These are phyloP conservation scores for Paramecium sexaurelia DNA, from an alignment of 73 alveolate genomes.

Conservation along the genomic window DNA sequence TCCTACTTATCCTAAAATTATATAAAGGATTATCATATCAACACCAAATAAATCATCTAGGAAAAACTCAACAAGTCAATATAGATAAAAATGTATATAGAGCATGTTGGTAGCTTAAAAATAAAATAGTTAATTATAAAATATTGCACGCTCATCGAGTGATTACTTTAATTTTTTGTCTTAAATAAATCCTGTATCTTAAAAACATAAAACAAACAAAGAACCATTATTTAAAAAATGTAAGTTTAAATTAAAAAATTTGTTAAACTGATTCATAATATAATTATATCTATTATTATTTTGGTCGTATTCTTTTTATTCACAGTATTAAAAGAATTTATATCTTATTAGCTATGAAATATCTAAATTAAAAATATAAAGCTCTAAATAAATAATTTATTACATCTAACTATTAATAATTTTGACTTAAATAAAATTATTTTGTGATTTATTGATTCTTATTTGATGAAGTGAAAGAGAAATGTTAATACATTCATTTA, in stretches of 20 bases:
- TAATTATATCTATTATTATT: not conserved
- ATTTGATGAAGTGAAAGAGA: too few relatives aligned
- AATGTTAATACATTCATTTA: too few relatives aligned
- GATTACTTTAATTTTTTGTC: not conserved
- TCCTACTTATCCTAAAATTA: not conserved
- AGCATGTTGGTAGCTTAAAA: not conserved
- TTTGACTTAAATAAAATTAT: too few relatives aligned
- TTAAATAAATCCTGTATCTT: not conserved
- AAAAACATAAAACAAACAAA: not conserved
- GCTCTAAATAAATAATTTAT: too few relatives aligned
- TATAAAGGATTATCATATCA: not conserved
- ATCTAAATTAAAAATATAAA: too few relatives aligned
- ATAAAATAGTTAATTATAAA: not conserved
- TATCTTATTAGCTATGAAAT: not conserved
- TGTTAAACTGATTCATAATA: not conserved
- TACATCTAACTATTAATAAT: too few relatives aligned
- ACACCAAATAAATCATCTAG: not conserved
- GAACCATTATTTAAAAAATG: not conserved
- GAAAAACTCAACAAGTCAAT: conserved; percentile 19
- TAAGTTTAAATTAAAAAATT: not conserved
- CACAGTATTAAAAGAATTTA: not conserved
- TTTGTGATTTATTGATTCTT: too few relatives aligned
- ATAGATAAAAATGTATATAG: conserved; percentile 1
- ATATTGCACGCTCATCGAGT: not conserved
- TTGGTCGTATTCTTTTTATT: not conserved